Percentiles rank a stretch among this genome's conserved stretches.
phyloP scores from a whole-genome alignment of 352 stramenopile genomes.

The Phytophthora fragariaefolia region DNA sequence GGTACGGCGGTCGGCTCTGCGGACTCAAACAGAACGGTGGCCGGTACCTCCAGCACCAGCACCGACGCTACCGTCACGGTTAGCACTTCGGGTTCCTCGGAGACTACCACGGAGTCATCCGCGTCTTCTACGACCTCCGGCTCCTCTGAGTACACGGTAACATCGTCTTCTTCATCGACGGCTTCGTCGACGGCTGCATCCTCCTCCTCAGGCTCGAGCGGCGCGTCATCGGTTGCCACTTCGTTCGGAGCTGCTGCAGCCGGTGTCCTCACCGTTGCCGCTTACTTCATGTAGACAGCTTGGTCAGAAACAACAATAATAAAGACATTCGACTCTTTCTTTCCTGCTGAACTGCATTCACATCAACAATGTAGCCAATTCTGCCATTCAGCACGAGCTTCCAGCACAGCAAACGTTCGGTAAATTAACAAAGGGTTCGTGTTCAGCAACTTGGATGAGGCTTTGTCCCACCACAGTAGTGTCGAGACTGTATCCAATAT shows the following conservation, averaged over 20 bases:
- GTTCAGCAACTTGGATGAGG: too few species aligned
- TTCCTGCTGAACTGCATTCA: not conserved
- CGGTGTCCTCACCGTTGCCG: slow-evolving; percentile 11
- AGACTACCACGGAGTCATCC: slow-evolving; percentile 7
- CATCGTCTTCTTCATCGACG: slow-evolving; percentile 9
- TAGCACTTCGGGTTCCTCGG: slow-evolving; percentile 20
- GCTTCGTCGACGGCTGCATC: slow-evolving; percentile 22
- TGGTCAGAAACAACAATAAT: slow-evolving; percentile 16
- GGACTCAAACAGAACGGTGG: slow-evolving; percentile 20
- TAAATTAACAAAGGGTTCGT: too few species aligned
- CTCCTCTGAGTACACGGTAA: slow-evolving; percentile 19
- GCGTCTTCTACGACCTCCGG: slow-evolving; percentile 21
- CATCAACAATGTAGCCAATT: not conserved
- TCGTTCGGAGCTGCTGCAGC: slow-evolving; percentile 5
- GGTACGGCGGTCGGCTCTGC: slow-evolving; percentile 47
- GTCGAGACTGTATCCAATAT: too few species aligned
- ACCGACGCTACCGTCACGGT: slow-evolving; percentile 22
- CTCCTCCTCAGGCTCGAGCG: slow-evolving; percentile 24
- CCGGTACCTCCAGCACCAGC: slow-evolving; percentile 24
- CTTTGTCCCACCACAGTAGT: too few species aligned
- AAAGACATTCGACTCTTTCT: slow-evolving; percentile 10
- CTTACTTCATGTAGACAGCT: slow-evolving; percentile 27
- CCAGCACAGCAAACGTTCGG: not conserved
- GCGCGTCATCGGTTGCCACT: slow-evolving; percentile 20
- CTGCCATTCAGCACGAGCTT: not conserved